Evolutionary conservation across 805 yeast species (phyloP).

Genomic region (Hanseniaspora occidentalis): DNA sequence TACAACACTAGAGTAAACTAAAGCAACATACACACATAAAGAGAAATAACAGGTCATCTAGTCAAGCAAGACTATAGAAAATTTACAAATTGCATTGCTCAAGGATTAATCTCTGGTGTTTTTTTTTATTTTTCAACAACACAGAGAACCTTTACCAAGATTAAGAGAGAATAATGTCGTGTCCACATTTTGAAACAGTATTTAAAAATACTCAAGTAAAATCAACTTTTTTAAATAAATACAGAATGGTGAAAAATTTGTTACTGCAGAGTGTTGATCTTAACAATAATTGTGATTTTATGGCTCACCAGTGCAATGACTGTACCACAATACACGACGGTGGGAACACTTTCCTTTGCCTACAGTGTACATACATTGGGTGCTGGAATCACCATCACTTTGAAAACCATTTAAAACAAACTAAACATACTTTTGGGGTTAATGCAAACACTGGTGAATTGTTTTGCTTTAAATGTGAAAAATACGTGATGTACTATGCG

Average conservation of each 20-base stretch:
- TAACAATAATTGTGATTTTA: background rate
- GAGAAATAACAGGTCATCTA: too few species aligned
- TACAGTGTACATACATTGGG: conserved; percentile 70
- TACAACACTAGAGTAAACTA: too few species aligned
- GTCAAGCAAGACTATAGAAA: too few species aligned
- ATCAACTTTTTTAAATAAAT: background rate
- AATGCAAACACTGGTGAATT: conserved; percentile 57
- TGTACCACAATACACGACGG: background rate
- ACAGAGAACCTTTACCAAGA: too few species aligned
- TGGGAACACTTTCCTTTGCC: conserved; percentile 41
- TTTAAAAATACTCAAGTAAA: background rate
- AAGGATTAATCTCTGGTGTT: too few species aligned
- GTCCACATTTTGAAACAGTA: background rate
- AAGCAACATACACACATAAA: too few species aligned
- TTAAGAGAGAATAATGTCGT: background rate
- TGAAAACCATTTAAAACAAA: conserved; percentile 26
- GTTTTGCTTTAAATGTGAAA: conserved; percentile 69
- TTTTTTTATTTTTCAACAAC: too few species aligned
- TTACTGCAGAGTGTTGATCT: background rate
- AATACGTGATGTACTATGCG: conserved; percentile 50
- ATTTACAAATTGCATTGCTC: too few species aligned
- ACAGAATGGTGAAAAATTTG: background rate
- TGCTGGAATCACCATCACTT: conserved; percentile 44
- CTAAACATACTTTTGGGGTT: conserved; percentile 49
- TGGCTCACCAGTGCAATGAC: background rate